Evolutionary conservation across 345 rosid species (phyloP).

Genomic region (Moricandia moricandioides): DNA sequence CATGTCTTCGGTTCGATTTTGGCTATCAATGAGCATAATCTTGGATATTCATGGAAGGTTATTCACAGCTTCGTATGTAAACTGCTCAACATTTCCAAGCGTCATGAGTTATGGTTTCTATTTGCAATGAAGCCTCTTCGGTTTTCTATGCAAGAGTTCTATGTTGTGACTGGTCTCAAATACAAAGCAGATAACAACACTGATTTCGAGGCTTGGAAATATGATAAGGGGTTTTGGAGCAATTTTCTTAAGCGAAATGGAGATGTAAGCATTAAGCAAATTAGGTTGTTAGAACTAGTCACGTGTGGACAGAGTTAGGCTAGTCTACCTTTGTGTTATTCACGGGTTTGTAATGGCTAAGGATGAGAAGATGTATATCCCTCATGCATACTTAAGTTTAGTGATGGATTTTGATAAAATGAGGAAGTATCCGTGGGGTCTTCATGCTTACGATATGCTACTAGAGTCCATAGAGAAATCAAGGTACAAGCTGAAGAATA

Average conservation of each 20-base stretch:
- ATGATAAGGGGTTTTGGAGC: background rate
- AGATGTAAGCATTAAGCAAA: background rate
- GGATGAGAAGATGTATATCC: background rate
- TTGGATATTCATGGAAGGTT: background rate
- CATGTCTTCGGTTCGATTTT: background rate
- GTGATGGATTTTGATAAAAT: background rate
- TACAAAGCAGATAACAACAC: background rate
- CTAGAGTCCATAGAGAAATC: background rate
- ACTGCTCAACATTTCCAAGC: background rate
- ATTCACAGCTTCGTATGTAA: background rate
- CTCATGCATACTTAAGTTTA: background rate
- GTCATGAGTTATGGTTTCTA: background rate
- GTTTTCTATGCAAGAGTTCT: background rate
- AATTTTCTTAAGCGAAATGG: background rate
- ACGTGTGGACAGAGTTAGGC: background rate
- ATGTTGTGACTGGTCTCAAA: background rate
- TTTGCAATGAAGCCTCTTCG: background rate
- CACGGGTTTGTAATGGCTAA: background rate
- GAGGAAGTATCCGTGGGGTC: background rate
- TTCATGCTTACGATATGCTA: background rate
- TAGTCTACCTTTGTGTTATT: background rate
- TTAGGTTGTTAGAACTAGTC: background rate
- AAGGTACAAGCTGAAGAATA: background rate
- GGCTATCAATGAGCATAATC: background rate
- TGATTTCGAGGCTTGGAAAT: background rate